These are phyloP conservation scores for Penicillium fuscoglaucum DNA, from an alignment of 2,329 filamentous ascomycete genomes.

Conservation along the genomic window DNA sequence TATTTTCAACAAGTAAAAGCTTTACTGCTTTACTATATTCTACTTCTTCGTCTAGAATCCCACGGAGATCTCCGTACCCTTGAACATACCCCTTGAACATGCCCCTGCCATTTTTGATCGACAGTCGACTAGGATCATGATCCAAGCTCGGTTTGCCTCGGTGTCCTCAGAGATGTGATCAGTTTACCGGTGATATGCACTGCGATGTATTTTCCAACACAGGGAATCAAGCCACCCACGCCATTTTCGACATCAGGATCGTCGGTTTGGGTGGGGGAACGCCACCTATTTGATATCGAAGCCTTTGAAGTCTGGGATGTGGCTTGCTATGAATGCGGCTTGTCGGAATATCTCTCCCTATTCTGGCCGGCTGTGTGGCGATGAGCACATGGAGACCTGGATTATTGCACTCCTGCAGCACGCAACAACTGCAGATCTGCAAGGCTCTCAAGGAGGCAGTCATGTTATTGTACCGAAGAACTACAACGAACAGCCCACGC, in stretches of 20 bases:
- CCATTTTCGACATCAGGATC: conserved; percentile 2
- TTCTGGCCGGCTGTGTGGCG: background rate
- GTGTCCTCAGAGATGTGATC: background rate
- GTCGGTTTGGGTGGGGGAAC: conserved; percentile 10
- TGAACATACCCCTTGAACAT: background rate
- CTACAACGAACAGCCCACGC: background rate
- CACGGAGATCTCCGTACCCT: background rate
- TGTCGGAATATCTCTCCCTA: conserved; percentile 5
- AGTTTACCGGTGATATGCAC: background rate
- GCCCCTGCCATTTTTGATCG: background rate
- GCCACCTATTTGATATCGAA: background rate
- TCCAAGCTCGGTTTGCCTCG: background rate
- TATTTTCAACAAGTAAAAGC: background rate
- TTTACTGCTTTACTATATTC: background rate
- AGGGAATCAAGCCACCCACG: background rate
- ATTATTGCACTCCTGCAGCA: background rate
- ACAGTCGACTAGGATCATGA: background rate
- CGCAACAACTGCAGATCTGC: background rate
- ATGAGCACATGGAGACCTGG: background rate
- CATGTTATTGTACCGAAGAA: background rate
- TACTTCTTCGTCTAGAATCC: background rate
- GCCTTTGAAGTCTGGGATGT: background rate
- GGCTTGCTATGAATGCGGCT: background rate
- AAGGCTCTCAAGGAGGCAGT: background rate
- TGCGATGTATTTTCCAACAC: background rate